A percentile compares a stretch with the other conserved stretches of the same genome.
Conservation (phyloP, 805 yeast genomes). For the Candida cerambycidarum region DNA sequence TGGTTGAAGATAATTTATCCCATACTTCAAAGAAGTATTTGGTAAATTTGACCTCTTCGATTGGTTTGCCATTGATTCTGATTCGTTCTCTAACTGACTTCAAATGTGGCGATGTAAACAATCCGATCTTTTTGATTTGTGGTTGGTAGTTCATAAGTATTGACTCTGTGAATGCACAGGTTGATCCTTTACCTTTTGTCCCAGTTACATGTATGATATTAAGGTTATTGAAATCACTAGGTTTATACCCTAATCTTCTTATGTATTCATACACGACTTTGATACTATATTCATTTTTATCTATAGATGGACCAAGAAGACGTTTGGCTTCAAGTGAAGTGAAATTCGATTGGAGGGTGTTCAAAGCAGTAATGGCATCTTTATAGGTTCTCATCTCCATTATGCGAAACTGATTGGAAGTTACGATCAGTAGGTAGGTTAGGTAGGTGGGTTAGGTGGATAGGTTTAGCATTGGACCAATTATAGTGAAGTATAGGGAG, state of each 20-base stretch:
- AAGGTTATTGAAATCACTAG: constrained; percentile 66
- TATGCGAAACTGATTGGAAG: too few relatives aligned
- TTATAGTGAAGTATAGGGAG: too few relatives aligned
- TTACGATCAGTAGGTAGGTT: too few relatives aligned
- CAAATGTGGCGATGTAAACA: constrained; percentile 96
- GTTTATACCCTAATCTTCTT: constrained; percentile 41
- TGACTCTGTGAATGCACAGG: constrained; percentile 90
- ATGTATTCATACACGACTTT: constrained; percentile 68
- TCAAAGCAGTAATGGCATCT: constrained; percentile 84
- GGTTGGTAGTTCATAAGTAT: constrained; percentile 62
- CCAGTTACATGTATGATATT: constrained; percentile 93
- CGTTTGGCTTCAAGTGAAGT: constrained; percentile 84
- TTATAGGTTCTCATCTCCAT: constrained; percentile 27
- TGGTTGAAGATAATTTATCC: constrained; percentile 67
- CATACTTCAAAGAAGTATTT: constrained; percentile 92
- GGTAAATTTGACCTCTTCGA: constrained; percentile 76
- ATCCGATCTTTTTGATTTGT: constrained; percentile 65
- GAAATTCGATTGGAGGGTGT: constrained; percentile 86
- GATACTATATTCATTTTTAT: constrained; percentile 62
- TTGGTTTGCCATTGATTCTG: constrained; percentile 81
- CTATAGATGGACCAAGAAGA: constrained; percentile 59
- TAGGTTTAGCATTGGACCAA: too few relatives aligned
- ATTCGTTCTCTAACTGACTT: constrained; percentile 91
- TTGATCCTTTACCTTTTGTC: constrained; percentile 97
- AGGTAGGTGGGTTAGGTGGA: too few relatives aligned